Evolutionary conservation across 495 filamentous ascomycete genomes (phyloP).

Genomic region (Diplogelasinospora grovesii): DNA sequence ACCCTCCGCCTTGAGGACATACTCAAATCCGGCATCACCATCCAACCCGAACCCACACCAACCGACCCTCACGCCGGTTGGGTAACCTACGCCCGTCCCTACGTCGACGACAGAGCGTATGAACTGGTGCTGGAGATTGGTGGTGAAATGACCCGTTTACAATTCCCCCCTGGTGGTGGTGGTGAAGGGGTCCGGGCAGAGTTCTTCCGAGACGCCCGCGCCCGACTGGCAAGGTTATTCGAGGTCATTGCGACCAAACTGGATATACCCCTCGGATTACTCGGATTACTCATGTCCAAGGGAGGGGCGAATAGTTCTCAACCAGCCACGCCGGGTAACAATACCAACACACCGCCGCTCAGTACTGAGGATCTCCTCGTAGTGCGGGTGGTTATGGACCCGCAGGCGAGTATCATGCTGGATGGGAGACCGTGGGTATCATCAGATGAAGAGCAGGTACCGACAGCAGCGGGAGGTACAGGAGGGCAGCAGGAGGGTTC

Average conservation of each 20-base stretch:
- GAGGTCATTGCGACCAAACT: constrained; percentile 78
- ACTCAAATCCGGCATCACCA: constrained; percentile 71
- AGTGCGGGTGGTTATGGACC: constrained; percentile 61
- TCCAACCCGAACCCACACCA: constrained; percentile 41
- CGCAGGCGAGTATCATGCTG: constrained; percentile 63
- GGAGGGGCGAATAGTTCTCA: constrained; percentile 44
- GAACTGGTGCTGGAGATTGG: constrained; percentile 79
- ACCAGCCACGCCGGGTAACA: constrained; percentile 60
- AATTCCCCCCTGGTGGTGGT: constrained; percentile 28
- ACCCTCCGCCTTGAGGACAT: constrained; percentile 77
- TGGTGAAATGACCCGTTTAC: constrained; percentile 58
- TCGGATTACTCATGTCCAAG: constrained; percentile 60
- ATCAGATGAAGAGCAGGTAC: constrained; percentile 21
- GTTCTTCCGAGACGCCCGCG: constrained; percentile 62
- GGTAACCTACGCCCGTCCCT: constrained; percentile 78
- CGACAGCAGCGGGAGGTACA: constrained; percentile 26
- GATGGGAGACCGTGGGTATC: constrained; percentile 52
- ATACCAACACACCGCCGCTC: too few relatives aligned
- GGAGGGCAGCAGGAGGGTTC: constrained; percentile 28
- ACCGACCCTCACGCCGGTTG: constrained; percentile 44
- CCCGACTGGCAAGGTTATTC: constrained; percentile 64
- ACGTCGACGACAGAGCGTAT: constrained; percentile 62
- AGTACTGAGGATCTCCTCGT: constrained; percentile 63
- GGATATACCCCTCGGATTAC: constrained; percentile 54
- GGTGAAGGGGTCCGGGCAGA: constrained; percentile 46